A percentile compares a stretch with the other conserved stretches of the same genome.
Conservation (phyloP, 202 grass and related monocot genomes). For the Tripidium arundinaceum region DNA sequence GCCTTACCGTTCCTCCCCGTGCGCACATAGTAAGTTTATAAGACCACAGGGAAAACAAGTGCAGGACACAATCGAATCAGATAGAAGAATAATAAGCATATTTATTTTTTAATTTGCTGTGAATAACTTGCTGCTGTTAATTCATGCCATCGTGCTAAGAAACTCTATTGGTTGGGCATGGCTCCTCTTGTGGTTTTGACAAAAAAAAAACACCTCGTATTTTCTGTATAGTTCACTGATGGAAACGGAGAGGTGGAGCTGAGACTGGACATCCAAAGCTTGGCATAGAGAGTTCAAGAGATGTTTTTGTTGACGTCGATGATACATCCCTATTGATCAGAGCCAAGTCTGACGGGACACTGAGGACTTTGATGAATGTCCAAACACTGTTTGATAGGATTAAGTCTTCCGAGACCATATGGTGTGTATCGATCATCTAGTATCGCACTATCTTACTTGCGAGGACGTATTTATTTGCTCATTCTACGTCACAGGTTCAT, state of each 20-base stretch:
- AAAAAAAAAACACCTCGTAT: background rate
- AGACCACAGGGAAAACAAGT: background rate
- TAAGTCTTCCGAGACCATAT: slow-evolving; percentile 93
- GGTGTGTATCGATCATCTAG: slow-evolving; percentile 33
- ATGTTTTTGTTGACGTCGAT: slow-evolving; percentile 87
- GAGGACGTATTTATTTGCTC: background rate
- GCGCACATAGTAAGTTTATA: background rate
- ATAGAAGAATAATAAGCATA: background rate
- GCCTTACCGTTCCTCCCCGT: background rate
- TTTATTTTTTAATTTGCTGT: background rate
- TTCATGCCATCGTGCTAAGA: too few species aligned
- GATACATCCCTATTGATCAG: slow-evolving; percentile 74
- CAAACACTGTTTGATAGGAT: slow-evolving; percentile 68
- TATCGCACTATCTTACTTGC: background rate
- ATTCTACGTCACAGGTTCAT: slow-evolving; percentile 58
- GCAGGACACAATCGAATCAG: too few species aligned
- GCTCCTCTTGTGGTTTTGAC: too few species aligned
- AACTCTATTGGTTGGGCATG: too few species aligned
- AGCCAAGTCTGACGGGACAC: slow-evolving; percentile 72
- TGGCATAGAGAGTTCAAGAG: slow-evolving; percentile 55
- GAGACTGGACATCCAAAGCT: slow-evolving; percentile 74
- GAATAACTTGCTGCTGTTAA: background rate
- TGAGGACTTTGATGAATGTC: slow-evolving; percentile 68
- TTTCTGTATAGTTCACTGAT: slow-evolving; percentile 58
- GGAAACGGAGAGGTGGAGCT: slow-evolving; percentile 62